Base-by-base conservation (phyloP, 805 yeast species). In the Ogataea thermomethanolica region DNA sequence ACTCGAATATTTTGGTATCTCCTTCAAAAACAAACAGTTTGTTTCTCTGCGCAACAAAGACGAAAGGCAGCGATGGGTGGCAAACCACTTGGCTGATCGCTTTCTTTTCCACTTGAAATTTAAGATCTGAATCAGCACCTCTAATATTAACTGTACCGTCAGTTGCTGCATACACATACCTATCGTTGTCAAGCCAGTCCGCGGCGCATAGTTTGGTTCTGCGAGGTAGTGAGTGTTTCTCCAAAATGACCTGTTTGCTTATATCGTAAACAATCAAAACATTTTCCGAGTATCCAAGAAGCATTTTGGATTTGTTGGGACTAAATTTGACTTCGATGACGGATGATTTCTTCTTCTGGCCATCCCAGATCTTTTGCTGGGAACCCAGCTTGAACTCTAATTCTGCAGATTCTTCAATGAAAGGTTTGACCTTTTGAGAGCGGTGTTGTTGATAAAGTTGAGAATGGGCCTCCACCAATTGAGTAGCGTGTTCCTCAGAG, bases 361-460 rank as follows among this genome's bases (percentile, higher is more conserved):
- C 38, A 8, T 37, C 17, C 29, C 41, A 38, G 12, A 46, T n/a
- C 26, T 43, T 41, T 2, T 13, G 8, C 11, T 33, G 23, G 3
- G 29, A 11, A 11, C 33, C 31, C 8, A 41, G 21, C 5, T 29
- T 22, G 14, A 41, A 22, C 29, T 37, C 14, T 2, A 44, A n/a
- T 10, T 33, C 31, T 4, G 35, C 14, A 8, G 12, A n/a, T 14
- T 43, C 44, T 4, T 25, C 27, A 17, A 46, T 41, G 30, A 46
- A 43, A 23, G 46, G 43, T 27, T 53, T 50, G 29, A 21, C 20
- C 28, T 52, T 58, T 8, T 46, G 41, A 4, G 49, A 29, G 26
- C 49, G 51, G 39, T 58, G 63, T 6, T 34, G 26, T 14, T 39
- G 35, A 32, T 50, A 56, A 15, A 58, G 39, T 8, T 30, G 37